Evolutionary conservation across 441 rosid species (phyloP), one percentile per base, ranked within the genome.

Genomic region (Syzygium syzygioides): DNA sequence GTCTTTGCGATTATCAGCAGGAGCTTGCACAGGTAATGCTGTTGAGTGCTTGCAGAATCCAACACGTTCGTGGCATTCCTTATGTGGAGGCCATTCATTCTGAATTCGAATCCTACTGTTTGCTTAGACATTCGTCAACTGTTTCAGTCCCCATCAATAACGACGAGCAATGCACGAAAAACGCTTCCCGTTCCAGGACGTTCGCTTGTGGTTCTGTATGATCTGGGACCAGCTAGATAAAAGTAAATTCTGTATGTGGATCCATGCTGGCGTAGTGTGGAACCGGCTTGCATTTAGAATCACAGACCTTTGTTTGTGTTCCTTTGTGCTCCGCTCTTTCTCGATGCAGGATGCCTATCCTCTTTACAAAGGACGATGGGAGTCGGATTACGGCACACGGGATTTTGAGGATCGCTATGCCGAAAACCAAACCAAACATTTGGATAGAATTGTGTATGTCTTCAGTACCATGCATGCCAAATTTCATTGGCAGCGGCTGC

Each of bases 221-320:
- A n/a, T n/a, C n/a, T n/a, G n/a, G n/a, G n/a, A n/a, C n/a, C n/a
- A n/a, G n/a, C n/a, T n/a, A n/a, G n/a, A n/a, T n/a, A n/a, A n/a
- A n/a, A n/a, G n/a, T n/a, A 48, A 99, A 97, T 94, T 95, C 97
- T 19, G 99, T 96, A 85, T 96, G 96, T 91, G 99, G 98, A 32
- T 87, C 94, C 62, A 89, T 94, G 91, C 90, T 94, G 76, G 98
- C 95, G 90, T 88, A 93, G 90, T 48, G 50, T 48, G 53, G 50
- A 48, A 48, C 50, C 50, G 50, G 50, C 50, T 48, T 48, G 50
- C 50, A 48, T 48, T 48, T 48, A 9, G 11, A 48, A 48, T 91
- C 96, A 56, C 92, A 89, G 90, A 96, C 95, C 50, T 48, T 48
- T 48, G 45, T 96, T 96, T 92, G 93, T 95, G 91, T 99, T 98